Evolutionary conservation across 495 filamentous ascomycete genomes (phyloP), one percentile per base, ranked within the genome.

Genomic region (Hyphodiscus hymeniophilus): DNA sequence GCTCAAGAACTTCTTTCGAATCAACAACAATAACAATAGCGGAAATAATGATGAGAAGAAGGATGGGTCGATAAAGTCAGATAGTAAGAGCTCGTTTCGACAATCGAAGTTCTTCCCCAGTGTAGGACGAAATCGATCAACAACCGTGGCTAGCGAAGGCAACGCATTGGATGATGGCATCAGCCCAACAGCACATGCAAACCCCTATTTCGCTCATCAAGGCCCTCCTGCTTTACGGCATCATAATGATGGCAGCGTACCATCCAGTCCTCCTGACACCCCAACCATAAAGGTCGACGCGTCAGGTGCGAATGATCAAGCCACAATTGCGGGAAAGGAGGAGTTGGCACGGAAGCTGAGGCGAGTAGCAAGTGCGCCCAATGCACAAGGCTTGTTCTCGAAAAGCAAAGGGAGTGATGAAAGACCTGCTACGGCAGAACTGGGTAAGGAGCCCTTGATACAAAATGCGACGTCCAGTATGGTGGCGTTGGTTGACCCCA

Each of bases 1-100:
- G 64, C 79, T 98, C 65, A 94, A 85, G 77, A 94, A 91, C 63
- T 97, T 97, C 73, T 98, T 98, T 73, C 88, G 92, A 59, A 95
- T 96, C 70, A 95, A 85, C 65, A 85, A 72, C 57, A 40, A 22
- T 22, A 72, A 74, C 31, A n/a, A n/a, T n/a, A n/a, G n/a, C n/a
- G 66, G 71, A 54, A 80, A 66, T 62, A 77, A 75, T 54, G 66
- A 66, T 24, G 65, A 66, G 39, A 61, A 59, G 52, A 54, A 26
- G 15, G 55, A 58, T 3, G 52, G 33, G 5, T 47, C 52, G 8
- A 55, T 67, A 42, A 66, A 65, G 47, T 53, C 70, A 16, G 63
- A 74, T 11, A 69, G 66, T 57, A 91, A 87, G 62, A 76, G 75
- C 51, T 67, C 79, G 48, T 85, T 87, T 61, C 79, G 89, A 57